Conservation (phyloP, 2,329 filamentous ascomycete genomes). For the Emydomyces testavorans region DNA sequence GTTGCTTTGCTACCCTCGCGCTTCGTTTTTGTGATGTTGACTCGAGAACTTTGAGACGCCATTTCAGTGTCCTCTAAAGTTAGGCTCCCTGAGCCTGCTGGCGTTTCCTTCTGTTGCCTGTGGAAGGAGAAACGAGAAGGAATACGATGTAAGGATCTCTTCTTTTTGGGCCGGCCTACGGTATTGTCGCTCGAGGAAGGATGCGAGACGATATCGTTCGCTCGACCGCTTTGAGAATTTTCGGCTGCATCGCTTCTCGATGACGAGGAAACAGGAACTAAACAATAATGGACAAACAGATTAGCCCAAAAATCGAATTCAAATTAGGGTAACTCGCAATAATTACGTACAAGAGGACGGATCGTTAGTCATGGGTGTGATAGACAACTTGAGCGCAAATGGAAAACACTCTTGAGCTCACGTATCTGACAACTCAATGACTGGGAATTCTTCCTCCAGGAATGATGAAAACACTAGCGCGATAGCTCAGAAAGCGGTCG, state of each 20-base stretch:
- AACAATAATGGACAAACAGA: neutral
- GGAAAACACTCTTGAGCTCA: neutral
- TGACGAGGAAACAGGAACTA: conserved; percentile 8
- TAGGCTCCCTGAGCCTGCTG: conserved; percentile 27
- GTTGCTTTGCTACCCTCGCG: conserved; percentile 56
- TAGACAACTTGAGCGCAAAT: neutral
- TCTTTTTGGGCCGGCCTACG: conserved; percentile 27
- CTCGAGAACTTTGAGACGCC: conserved; percentile 42
- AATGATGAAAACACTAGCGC: neutral
- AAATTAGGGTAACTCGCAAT: neutral
- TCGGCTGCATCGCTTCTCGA: conserved; percentile 5
- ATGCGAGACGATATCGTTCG: neutral
- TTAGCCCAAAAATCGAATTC: neutral
- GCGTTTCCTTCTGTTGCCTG: conserved; percentile 26
- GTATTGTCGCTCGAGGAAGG: conserved; percentile 2
- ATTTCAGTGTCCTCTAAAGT: conserved; percentile 40
- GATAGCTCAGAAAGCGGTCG: neutral
- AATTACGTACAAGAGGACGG: conserved; percentile 5
- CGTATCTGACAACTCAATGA: neutral
- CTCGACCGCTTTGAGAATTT: neutral
- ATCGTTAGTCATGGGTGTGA: conserved; percentile 6
- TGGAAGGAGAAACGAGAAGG: conserved; percentile 32
- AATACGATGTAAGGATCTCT: conserved; percentile 28
- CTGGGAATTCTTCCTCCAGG: neutral
- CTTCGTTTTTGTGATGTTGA: conserved; percentile 34